Base-by-base conservation (phyloP, 2,329 filamentous ascomycete genomes). In the Fragosphaeria purpurea region DNA sequence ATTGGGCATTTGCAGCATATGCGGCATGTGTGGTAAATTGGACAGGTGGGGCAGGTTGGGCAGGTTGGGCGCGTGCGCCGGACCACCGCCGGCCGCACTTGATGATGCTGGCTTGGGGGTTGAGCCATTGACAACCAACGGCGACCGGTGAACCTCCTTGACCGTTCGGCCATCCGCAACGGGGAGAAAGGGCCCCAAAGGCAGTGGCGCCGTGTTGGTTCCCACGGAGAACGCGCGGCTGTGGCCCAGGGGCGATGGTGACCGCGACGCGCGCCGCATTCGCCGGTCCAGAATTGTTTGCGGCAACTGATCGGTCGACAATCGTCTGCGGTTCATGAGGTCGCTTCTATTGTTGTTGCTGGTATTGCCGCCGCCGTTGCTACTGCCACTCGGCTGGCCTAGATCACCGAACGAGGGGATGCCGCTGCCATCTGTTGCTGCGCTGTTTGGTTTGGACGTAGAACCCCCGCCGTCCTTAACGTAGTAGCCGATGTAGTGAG, bases 211-310 rank as follows among this genome's bases (percentile, higher is more conserved):
- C 1, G 70, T 67, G 41, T 65, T 64, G 30, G 65, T 68, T 4
- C 67, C 70, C 0, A 65, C 58, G 0, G 73, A 72, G 35, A 69
- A 67, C 1, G 69, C 67, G 45, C 74, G 70, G 42, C 65, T 62
- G 52, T 77, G 75, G 4, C 75, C 73, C 2, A 77, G 62, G 0
- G 77, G 76, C 4, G 77, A 81, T 10, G 76, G 77, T 5, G 77
- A 80, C 11, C 76, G 69, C 2, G 76, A 79, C 2, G 71, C 71
- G 39, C 74, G 68, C 56, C 70, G 70, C 62, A 78, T 77, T 40
- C 75, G 65, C 31, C 73, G 68, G 49, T 79, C 75, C 6, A 79
- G 65, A 31, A 79, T 69, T 9, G 71, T 70, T 58, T 77, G 76
- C 0, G 76, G 73, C 4, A 74, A 62, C 54, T 78, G 73, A 43